Evolutionary conservation across 164 flowering plant species (phyloP).

Genomic region (Stephania yunnanensis): DNA sequence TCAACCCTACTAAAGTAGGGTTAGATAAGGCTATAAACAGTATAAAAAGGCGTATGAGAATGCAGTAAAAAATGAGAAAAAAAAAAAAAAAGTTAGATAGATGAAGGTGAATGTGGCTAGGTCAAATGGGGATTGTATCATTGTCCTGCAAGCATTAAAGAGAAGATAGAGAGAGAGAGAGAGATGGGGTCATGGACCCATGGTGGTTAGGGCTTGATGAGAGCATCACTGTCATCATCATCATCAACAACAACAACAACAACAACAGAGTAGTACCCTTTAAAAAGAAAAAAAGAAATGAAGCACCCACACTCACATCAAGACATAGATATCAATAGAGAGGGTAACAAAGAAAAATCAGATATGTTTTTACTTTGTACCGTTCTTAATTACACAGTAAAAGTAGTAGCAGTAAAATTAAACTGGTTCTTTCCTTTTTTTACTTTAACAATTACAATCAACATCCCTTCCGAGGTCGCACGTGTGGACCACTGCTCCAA

Average conservation of each 20-base stretch:
- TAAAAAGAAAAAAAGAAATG: background rate
- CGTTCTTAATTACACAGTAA: too few species aligned
- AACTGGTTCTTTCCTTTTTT: too few species aligned
- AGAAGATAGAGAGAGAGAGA: too few species aligned
- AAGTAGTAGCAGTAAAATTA: too few species aligned
- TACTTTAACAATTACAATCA: background rate
- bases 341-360: too few species aligned
- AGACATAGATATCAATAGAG: background rate
- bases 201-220: background rate
- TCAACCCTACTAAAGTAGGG: too few species aligned
- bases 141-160: background rate
- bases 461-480: conserved; percentile 29
- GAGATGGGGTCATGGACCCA: background rate
- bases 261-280: too few species aligned
- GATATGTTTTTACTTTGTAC: background rate
- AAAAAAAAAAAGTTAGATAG: background rate
- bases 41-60: too few species aligned
- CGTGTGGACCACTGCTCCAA: conserved; percentile 17
- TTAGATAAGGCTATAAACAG: too few species aligned
- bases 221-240: background rate
- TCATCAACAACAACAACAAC: background rate
- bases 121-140: background rate
- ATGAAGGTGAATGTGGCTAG: background rate
- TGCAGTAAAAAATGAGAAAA: background rate
- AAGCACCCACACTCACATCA: background rate